Percentiles rank a stretch among this genome's conserved stretches.
Conservation (phyloP, 805 yeast species). For the Jamesozyma lodderae region DNA sequence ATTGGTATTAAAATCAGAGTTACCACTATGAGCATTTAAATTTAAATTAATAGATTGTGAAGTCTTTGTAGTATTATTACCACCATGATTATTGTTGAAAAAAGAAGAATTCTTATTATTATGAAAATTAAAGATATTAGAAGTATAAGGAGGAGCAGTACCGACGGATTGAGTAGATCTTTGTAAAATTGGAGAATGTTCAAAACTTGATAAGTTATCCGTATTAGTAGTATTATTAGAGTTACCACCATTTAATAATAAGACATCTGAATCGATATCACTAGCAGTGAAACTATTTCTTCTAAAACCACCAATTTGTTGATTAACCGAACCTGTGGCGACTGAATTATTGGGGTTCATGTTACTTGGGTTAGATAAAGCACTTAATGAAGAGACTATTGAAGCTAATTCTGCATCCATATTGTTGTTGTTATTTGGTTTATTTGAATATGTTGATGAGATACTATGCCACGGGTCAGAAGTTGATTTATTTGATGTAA, state of each 20-base stretch:
- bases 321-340: conserved; percentile 5
- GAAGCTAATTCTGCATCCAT: conserved; percentile 30
- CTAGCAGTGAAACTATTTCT: conserved; percentile 23
- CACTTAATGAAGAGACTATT: conserved; percentile 31
- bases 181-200: conserved; percentile 17
- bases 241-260: conserved; percentile 4
- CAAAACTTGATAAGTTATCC: not conserved
- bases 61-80: not conserved
- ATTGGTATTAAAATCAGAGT: not conserved
- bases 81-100: conserved; percentile 2
- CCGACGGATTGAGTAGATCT: conserved; percentile 28
- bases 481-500: not conserved
- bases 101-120: conserved; percentile 1
- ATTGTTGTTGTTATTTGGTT: conserved; percentile 1
- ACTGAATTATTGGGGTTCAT: conserved; percentile 1
- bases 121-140: conserved; percentile 4
- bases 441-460: not conserved
- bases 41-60: conserved; percentile 25
- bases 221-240: conserved; percentile 1
- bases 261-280: conserved; percentile 19
- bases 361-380: conserved; percentile 20
- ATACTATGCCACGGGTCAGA: not conserved
- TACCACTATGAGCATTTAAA: conserved; percentile 4
- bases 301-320: conserved; percentile 27
- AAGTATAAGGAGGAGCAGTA: conserved; percentile 22